These are phyloP conservation scores for Tricholomella constricta DNA, from an alignment of 768 basidiomycete species.

Conservation along the genomic window DNA sequence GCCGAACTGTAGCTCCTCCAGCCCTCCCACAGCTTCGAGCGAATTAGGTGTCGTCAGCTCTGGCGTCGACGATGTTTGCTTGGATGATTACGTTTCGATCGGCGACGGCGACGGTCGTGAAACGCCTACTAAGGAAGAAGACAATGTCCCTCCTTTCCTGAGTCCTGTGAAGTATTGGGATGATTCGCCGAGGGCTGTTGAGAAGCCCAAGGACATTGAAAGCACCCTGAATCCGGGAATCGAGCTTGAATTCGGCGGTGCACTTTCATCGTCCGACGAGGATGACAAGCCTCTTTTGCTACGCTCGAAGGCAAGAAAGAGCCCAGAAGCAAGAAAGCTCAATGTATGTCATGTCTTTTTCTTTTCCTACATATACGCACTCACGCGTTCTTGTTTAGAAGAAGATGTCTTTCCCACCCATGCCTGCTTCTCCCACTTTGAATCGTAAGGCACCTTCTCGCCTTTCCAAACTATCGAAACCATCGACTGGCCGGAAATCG, in stretches of 20 bases:
- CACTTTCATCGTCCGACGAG: slow-evolving; percentile 32
- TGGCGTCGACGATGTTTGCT: slow-evolving; percentile 7
- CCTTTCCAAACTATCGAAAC: slow-evolving; percentile 20
- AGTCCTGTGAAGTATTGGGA: slow-evolving; percentile 49
- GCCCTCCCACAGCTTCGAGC: slow-evolving; percentile 51
- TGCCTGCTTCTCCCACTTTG: slow-evolving; percentile 49
- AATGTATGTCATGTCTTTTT: slow-evolving; percentile 23
- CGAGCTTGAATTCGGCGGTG: slow-evolving; percentile 32
- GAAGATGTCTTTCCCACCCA: slow-evolving; percentile 38
- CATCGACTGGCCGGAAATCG: slow-evolving; percentile 6
- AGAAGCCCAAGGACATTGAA: slow-evolving; percentile 25
- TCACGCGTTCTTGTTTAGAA: slow-evolving; percentile 30
- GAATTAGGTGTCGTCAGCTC: slow-evolving; percentile 36
- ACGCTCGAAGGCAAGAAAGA: slow-evolving; percentile 29
- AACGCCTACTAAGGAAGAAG: slow-evolving; percentile 28
- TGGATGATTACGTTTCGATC: slow-evolving; percentile 19
- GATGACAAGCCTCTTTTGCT: slow-evolving; percentile 28
- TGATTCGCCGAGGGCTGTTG: slow-evolving; percentile 30
- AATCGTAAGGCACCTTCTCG: slow-evolving; percentile 32
- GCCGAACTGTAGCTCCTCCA: slow-evolving; percentile 65
- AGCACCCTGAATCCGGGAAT: slow-evolving; percentile 41
- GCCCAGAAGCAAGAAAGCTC: slow-evolving; percentile 22
- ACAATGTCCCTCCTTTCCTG: slow-evolving; percentile 34
- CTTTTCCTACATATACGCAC: slow-evolving; percentile 11
- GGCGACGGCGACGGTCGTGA: slow-evolving; percentile 30